Evolutionary conservation across 257 asterid genomes (phyloP).

Genomic region (Perilla frutescens): DNA sequence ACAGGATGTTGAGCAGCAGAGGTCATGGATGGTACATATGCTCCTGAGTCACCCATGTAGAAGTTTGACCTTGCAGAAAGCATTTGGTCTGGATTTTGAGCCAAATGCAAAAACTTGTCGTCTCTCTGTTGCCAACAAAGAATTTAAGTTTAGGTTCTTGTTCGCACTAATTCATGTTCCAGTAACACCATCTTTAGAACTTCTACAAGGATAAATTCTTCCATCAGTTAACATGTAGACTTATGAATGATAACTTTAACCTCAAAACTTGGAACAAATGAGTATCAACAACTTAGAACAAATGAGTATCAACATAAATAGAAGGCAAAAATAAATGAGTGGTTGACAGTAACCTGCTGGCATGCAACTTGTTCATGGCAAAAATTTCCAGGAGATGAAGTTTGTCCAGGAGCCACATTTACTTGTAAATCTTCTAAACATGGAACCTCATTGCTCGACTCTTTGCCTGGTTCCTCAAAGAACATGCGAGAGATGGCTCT

Average conservation of each 20-base stretch:
- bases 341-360: conserved; percentile 56
- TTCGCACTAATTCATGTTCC: conserved; percentile 36
- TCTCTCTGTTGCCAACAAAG: conserved; percentile 58
- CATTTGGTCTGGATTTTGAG: conserved; percentile 54
- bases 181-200: conserved; percentile 35
- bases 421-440: conserved; percentile 43
- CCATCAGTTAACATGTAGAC: conserved; percentile 23
- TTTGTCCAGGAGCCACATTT: conserved; percentile 45
- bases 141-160: conserved; percentile 38
- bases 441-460: conserved; percentile 43
- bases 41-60: conserved; percentile 46
- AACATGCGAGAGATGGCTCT: conserved; percentile 68
- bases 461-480: conserved; percentile 52
- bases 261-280: conserved; percentile 1
- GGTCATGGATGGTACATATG: conserved; percentile 48
- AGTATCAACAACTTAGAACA: not conserved
- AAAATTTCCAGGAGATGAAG: conserved; percentile 45
- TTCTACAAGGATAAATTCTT: conserved; percentile 28
- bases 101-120: conserved; percentile 38
- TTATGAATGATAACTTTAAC: conserved; percentile 13
- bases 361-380: conserved; percentile 45
- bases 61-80: conserved; percentile 56
- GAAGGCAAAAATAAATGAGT: conserved; percentile 35
- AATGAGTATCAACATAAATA: conserved; percentile 22
- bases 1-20: conserved; percentile 51